A percentile compares a stretch with the other conserved stretches of the same genome.
phyloP scores from a whole-genome alignment of 23 red algal genomes.

The Cyanidioschyzon merolae region DNA sequence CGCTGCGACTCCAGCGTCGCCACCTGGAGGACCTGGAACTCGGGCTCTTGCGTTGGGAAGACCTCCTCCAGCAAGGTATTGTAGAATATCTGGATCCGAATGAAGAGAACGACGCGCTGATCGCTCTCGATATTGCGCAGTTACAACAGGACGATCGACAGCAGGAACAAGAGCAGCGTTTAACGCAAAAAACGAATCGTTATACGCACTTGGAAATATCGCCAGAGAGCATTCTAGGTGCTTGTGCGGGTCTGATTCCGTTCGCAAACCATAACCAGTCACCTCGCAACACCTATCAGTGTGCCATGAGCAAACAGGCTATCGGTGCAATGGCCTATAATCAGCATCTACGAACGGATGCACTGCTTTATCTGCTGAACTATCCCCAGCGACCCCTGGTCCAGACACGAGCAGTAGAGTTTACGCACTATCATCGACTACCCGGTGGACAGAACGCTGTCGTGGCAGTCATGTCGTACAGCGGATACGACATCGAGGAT shows the following conservation, averaged over 20 bases:
- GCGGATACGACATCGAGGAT: conserved; percentile 99
- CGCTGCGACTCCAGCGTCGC: conserved; percentile 28
- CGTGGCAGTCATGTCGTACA: conserved; percentile 78
- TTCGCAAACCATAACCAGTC: conserved; percentile 95
- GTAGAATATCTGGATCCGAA: conserved; percentile 97
- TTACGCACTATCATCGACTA: conserved; percentile 67
- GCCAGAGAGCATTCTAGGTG: conserved; percentile 69
- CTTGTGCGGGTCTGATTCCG: conserved; percentile 87
- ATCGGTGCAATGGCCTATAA: conserved; percentile 91
- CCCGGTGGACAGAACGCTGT: conserved; percentile 91
- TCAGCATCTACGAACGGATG: conserved; percentile 73
- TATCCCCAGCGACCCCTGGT: conserved; percentile 82
- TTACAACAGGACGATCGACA: not conserved
- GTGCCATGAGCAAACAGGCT: conserved; percentile 96
- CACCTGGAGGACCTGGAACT: conserved; percentile 54
- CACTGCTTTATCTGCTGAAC: conserved; percentile 70
- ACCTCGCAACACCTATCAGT: conserved; percentile 97
- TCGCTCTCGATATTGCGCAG: conserved; percentile 23
- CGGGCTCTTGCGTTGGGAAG: conserved; percentile 45
- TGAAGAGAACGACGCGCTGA: conserved; percentile 90
- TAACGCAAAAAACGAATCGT: not conserved
- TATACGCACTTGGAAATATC: conserved; percentile 87
- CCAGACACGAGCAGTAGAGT: conserved; percentile 36
- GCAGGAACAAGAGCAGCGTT: not conserved
- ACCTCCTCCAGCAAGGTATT: conserved; percentile 69